Evolutionary conservation across 495 filamentous ascomycete genomes (phyloP).

Genomic region (Patellaria atrata): DNA sequence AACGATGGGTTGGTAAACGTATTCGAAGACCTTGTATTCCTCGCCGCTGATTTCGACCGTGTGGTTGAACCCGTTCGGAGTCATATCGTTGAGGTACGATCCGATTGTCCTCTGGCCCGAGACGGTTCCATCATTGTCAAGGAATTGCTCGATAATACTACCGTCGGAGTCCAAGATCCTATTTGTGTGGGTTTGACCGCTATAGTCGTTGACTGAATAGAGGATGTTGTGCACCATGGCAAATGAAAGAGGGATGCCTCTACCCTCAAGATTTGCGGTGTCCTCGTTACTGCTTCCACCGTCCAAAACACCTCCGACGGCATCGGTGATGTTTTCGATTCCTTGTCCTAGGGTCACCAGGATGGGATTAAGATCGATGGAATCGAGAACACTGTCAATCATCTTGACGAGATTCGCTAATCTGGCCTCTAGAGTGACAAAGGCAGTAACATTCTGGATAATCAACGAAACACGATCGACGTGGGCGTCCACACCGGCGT

Average conservation of each 20-base stretch:
- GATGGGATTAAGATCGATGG: conserved; percentile 44
- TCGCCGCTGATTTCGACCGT: conserved; percentile 31
- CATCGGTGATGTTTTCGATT: conserved; percentile 34
- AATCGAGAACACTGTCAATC: conserved; percentile 36
- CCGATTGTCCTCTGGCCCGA: conserved; percentile 30
- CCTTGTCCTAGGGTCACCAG: conserved; percentile 37
- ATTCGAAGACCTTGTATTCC: conserved; percentile 32
- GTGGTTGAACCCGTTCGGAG: conserved; percentile 38
- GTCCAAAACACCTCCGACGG: conserved; percentile 26
- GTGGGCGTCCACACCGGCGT: conserved; percentile 38
- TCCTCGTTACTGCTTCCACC: conserved; percentile 5
- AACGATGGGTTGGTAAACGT: conserved; percentile 39
- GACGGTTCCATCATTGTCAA: conserved; percentile 39
- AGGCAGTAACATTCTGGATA: conserved; percentile 42
- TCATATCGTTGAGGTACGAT: conserved; percentile 35
- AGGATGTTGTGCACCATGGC: conserved; percentile 37
- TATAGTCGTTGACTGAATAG: conserved; percentile 42
- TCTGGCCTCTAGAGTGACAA: conserved; percentile 41
- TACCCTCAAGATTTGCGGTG: conserved; percentile 1
- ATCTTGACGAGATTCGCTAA: conserved; percentile 41
- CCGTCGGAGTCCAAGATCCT: conserved; percentile 41
- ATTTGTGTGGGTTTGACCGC: conserved; percentile 40
- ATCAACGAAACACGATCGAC: conserved; percentile 37
- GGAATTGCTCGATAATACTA: conserved; percentile 34
- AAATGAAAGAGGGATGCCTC: conserved; percentile 18